These are phyloP conservation scores for Kuraishia cidri DNA, from an alignment of 805 yeast species.

Conservation along the genomic window DNA sequence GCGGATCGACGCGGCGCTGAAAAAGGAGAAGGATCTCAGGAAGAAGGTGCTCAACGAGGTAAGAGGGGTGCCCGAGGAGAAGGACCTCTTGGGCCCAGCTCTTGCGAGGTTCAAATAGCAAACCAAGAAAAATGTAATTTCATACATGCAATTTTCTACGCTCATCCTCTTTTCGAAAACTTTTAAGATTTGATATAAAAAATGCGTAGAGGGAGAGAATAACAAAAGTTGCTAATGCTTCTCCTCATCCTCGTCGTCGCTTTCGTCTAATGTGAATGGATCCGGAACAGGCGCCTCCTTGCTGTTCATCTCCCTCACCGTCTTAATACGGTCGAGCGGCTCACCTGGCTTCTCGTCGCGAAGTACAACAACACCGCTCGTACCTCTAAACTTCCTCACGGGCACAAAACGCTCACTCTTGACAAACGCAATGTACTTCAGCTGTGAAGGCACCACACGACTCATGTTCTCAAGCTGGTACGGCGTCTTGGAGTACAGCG, in stretches of 20 bases:
- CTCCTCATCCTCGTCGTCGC: constrained; percentile 31
- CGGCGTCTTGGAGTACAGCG: constrained; percentile 47
- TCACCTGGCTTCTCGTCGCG: constrained; percentile 55
- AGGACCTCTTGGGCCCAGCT: constrained; percentile 41
- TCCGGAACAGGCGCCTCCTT: constrained; percentile 70
- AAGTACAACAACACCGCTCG: constrained; percentile 64
- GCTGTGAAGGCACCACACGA: constrained; percentile 84
- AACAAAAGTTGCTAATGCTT: not conserved
- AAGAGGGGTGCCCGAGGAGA: constrained; percentile 40
- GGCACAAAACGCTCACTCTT: constrained; percentile 76
- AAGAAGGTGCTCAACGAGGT: constrained; percentile 34
- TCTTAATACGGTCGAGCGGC: constrained; percentile 61
- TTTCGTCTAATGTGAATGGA: constrained; percentile 55
- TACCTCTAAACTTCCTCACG: constrained; percentile 64
- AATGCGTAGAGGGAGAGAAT: not conserved
- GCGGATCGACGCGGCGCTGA: constrained; percentile 66
- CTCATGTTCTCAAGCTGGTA: constrained; percentile 72
- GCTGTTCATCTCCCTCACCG: constrained; percentile 70
- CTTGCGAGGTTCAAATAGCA: constrained; percentile 35
- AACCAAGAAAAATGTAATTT: not conserved
- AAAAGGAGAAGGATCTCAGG: constrained; percentile 66
- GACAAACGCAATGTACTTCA: constrained; percentile 70
- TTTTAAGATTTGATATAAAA: not conserved
- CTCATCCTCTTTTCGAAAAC: not conserved
- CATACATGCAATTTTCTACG: constrained; percentile 1